Conservation (phyloP, 2,329 filamentous ascomycete genomes). For the Ciborinia camelliae region DNA sequence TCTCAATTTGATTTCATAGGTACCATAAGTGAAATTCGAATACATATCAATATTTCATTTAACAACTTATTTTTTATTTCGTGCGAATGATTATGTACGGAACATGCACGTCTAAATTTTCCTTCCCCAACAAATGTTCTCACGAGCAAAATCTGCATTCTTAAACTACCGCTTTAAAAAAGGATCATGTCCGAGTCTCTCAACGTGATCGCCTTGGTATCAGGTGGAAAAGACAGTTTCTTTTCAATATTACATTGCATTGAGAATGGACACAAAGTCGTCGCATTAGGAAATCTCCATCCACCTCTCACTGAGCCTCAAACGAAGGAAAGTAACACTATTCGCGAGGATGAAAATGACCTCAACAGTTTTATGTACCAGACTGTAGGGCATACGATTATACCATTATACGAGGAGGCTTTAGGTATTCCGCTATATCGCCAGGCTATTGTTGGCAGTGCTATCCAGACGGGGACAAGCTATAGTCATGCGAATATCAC, state of each 20-base stretch:
- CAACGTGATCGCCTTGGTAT: conserved; percentile 88
- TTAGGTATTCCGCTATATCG: conserved; percentile 83
- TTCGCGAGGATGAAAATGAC: conserved; percentile 52
- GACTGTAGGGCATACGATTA: conserved; percentile 84
- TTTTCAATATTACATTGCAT: conserved; percentile 89
- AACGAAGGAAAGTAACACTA: background rate
- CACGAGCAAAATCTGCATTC: background rate
- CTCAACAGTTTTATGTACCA: conserved; percentile 99
- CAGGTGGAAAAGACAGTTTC: conserved; percentile 95
- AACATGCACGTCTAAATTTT: background rate
- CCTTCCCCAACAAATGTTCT: background rate
- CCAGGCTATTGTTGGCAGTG: conserved; percentile 67
- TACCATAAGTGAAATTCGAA: background rate
- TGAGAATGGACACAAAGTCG: conserved; percentile 76
- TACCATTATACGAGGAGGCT: conserved; percentile 78
- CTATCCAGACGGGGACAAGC: conserved; percentile 67
- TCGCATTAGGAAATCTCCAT: conserved; percentile 86
- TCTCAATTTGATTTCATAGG: background rate
- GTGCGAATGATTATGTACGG: background rate
- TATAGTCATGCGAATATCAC: conserved; percentile 47
- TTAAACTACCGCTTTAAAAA: background rate
- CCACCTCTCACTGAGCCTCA: conserved; percentile 44
- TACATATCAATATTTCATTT: background rate
- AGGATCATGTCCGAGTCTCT: conserved; percentile 47
- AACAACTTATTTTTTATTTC: background rate